Conservation (phyloP, 2,329 filamentous ascomycete species). For the Colletotrichum filicis region DNA sequence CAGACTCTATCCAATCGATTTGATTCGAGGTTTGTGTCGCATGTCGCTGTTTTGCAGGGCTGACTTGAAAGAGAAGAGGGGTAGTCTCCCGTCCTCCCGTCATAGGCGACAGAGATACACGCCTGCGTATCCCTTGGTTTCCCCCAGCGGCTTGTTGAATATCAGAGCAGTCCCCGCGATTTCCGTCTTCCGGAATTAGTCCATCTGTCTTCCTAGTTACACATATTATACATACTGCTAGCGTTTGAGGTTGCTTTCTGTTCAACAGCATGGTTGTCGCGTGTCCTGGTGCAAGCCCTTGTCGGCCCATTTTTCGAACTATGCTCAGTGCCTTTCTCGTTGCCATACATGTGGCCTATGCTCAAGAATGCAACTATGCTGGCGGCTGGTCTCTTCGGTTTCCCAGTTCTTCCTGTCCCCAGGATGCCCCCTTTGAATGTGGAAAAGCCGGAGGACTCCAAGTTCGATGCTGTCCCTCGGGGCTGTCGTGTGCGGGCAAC, state of each 20-base stretch:
- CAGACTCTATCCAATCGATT: neutral
- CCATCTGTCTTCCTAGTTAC: neutral
- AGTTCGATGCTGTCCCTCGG: neutral
- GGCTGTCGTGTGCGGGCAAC: neutral
- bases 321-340: neutral
- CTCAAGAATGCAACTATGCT: neutral
- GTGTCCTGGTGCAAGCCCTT: neutral
- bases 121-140: neutral
- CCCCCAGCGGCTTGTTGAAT: neutral
- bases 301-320: no score
- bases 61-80: neutral
- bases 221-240: neutral
- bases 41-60: neutral
- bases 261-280: neutral
- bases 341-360: neutral
- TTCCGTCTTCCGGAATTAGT: neutral
- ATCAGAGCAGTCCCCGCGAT: neutral
- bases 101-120: neutral
- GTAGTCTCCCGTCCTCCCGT: neutral
- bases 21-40: neutral
- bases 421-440: neutral
- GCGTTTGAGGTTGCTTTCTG: neutral
- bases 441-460: neutral
- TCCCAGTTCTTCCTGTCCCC: neutral
- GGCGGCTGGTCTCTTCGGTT: constrained; percentile 4